phyloP scores from a whole-genome alignment of 805 yeast species.

The Zygotorulaspora danielsina region DNA sequence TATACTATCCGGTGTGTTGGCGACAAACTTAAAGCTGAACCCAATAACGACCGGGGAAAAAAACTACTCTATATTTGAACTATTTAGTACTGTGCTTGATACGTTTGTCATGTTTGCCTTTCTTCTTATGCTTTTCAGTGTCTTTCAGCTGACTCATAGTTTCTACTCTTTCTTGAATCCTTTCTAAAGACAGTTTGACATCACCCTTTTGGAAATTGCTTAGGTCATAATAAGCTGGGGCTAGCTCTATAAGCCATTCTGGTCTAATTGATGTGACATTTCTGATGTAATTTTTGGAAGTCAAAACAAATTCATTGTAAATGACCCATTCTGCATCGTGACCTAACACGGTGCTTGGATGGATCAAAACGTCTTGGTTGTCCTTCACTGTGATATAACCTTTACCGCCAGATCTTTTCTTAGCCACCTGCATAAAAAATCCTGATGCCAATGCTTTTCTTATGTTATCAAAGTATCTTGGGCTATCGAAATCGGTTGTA shows the following conservation, averaged over 20 bases:
- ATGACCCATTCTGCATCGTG: slow-evolving; percentile 89
- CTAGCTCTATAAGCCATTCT: slow-evolving; percentile 81
- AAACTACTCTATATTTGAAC: too few relatives aligned
- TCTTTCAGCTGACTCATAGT: slow-evolving; percentile 38
- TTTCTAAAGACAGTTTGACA: slow-evolving; percentile 61
- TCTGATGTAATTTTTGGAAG: slow-evolving; percentile 88
- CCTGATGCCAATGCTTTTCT: slow-evolving; percentile 88
- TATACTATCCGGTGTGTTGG: too few relatives aligned
- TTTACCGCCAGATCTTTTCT: slow-evolving; percentile 73
- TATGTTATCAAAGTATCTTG: slow-evolving; percentile 69
- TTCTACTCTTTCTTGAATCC: slow-evolving; percentile 50
- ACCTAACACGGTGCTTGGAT: slow-evolving; percentile 89
- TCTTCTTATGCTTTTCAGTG: slow-evolving; percentile 22
- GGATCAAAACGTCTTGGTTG: slow-evolving; percentile 91
- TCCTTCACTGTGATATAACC: slow-evolving; percentile 92
- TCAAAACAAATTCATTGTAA: slow-evolving; percentile 91
- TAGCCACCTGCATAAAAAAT: slow-evolving; percentile 97
- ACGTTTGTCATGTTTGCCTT: slow-evolving; percentile 20
- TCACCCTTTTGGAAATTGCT: slow-evolving; percentile 67
- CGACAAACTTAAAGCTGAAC: too few relatives aligned
- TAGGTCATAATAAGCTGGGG: slow-evolving; percentile 64
- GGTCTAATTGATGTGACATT: slow-evolving; percentile 89
- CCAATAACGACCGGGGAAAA: too few relatives aligned
- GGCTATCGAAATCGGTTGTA: slow-evolving; percentile 62
- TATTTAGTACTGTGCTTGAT: slow-evolving; percentile 1